Conservation (phyloP, 2,329 filamentous ascomycete genomes). For the Bisporella sp. region DNA sequence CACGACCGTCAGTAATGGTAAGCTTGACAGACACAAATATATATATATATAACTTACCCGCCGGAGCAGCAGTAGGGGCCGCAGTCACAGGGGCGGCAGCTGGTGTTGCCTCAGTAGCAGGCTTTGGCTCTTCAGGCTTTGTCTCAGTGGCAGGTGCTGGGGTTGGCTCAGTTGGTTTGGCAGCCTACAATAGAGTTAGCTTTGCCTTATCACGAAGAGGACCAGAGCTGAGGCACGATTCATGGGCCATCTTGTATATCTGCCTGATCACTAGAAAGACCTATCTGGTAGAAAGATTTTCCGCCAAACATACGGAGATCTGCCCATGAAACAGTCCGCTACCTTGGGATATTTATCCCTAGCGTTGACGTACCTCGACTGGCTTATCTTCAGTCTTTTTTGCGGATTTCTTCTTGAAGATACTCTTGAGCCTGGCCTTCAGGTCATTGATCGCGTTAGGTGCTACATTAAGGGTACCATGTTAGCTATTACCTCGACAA, state of each 20-base stretch:
- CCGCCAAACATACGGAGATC: too few species aligned
- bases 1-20: neutral
- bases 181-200: too few species aligned
- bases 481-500: too few species aligned
- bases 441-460: slow-evolving; percentile 23
- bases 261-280: too few species aligned
- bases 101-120: slow-evolving; percentile 3
- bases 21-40: neutral
- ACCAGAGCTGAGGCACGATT: neutral
- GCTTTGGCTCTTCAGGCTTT: neutral
- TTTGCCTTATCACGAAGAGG: too few species aligned
- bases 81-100: neutral
- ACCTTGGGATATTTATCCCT: too few species aligned
- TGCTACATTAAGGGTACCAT: slow-evolving; percentile 11
- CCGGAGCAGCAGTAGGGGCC: neutral
- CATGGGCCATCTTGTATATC: neutral
- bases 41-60: too few species aligned
- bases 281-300: too few species aligned
- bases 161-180: neutral
- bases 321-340: too few species aligned
- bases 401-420: slow-evolving; percentile 22
- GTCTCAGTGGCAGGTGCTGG: slow-evolving; percentile 5
- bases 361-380: slow-evolving; percentile 1
- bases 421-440: slow-evolving; percentile 25
- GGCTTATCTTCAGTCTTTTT: slow-evolving; percentile 21